phyloP scores from a whole-genome alignment of 371 early-diverging fungal species.

The Apophysomyces trapeziformis region DNA sequence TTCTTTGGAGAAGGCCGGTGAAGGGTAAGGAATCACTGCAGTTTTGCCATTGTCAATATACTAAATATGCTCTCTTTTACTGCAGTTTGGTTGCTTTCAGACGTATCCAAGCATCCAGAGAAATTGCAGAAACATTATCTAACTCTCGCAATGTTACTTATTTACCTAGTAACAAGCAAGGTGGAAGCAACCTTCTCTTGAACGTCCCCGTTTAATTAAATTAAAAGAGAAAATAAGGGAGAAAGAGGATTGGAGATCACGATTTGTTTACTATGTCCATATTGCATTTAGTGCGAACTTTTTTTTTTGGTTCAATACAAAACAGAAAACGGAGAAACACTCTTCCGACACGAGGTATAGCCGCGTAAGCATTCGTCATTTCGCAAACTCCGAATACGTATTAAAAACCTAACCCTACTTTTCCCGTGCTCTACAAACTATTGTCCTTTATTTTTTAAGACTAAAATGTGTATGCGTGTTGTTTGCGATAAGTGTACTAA shows the following conservation, averaged over 20 bases:
- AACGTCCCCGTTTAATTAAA: slow-evolving; percentile 42
- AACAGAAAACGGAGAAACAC: not conserved
- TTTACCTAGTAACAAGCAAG: slow-evolving; percentile 70
- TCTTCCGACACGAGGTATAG: slow-evolving; percentile 1
- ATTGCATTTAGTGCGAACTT: too few species aligned
- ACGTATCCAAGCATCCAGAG: slow-evolving; percentile 96
- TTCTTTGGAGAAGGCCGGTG: slow-evolving; percentile 91
- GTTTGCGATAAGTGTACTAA: slow-evolving; percentile 29
- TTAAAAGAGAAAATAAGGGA: not conserved
- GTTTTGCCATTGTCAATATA: not conserved
- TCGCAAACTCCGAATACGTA: slow-evolving; percentile 17
- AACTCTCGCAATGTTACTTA: slow-evolving; percentile 90
- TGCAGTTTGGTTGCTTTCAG: slow-evolving; percentile 91
- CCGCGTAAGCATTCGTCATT: slow-evolving; percentile 24
- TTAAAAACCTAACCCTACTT: not conserved
- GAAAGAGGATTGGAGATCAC: not conserved
- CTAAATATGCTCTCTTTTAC: too few species aligned
- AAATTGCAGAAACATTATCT: slow-evolving; percentile 92
- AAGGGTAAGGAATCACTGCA: slow-evolving; percentile 24
- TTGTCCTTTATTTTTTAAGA: too few species aligned
- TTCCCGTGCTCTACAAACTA: too few species aligned
- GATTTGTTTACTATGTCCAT: too few species aligned
- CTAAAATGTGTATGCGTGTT: slow-evolving; percentile 31
- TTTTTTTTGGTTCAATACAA: not conserved
- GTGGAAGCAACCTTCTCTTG: slow-evolving; percentile 60